Percentiles rank a stretch among this genome's conserved stretches.
Evolutionary conservation across 371 early-diverging fungal genomes (phyloP).

Genomic region (Mortierella sp.): DNA sequence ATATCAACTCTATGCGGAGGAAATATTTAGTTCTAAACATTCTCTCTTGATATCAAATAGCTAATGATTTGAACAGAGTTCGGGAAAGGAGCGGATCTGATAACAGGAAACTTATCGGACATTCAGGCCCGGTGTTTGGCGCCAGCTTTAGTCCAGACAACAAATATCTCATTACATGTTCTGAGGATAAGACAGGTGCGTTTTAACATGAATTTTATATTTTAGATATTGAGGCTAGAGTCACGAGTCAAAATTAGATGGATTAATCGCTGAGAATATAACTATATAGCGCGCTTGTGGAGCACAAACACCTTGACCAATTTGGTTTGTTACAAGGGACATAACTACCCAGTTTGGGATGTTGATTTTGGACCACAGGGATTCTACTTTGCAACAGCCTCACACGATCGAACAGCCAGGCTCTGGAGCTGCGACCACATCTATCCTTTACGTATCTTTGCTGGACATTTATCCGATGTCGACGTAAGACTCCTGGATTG

Average conservation of each 20-base stretch:
- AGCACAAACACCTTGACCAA: conserved; percentile 90
- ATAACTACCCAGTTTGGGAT: conserved; percentile 99
- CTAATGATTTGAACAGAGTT: conserved; percentile 64
- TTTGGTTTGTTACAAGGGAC: conserved; percentile 96
- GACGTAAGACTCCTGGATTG: conserved; percentile 73
- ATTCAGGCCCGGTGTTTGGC: conserved; percentile 97
- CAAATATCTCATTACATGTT: conserved; percentile 91
- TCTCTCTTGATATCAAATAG: conserved; percentile 27
- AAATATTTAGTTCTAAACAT: background rate
- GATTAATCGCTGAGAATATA: background rate
- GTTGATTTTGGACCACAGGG: conserved; percentile 92
- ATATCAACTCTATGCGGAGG: background rate
- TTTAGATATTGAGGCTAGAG: background rate
- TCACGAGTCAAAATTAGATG: background rate
- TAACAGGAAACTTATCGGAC: conserved; percentile 89
- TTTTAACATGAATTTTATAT: background rate
- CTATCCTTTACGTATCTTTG: conserved; percentile 97
- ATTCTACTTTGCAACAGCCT: conserved; percentile 97
- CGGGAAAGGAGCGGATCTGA: conserved; percentile 67
- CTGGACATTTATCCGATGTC: conserved; percentile 98
- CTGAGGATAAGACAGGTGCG: conserved; percentile 96
- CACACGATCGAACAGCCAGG: conserved; percentile 96
- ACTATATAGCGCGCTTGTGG: conserved; percentile 91
- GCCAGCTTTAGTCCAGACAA: conserved; percentile 92
- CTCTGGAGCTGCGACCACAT: conserved; percentile 98